Conservation (phyloP, 2,329 filamentous ascomycete genomes). For the Gremmenia infestans region DNA sequence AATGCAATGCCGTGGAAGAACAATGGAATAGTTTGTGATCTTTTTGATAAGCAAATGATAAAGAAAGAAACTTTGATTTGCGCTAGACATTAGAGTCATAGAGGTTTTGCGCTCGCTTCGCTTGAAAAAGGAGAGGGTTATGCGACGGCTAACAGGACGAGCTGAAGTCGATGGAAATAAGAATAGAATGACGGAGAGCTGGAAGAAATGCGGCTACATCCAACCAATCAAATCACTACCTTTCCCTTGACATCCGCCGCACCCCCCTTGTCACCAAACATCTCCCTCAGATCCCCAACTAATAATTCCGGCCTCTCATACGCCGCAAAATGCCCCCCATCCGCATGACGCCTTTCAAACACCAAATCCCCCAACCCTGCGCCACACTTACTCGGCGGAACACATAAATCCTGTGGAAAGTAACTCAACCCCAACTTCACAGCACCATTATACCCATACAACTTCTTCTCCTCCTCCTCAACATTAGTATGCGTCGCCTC, state of each 20-base stretch:
- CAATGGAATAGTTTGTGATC: too few species aligned
- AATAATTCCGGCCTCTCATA: slow-evolving; percentile 51
- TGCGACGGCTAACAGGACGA: too few species aligned
- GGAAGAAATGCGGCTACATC: not conserved
- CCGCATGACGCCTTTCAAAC: slow-evolving; percentile 39
- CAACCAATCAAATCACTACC: not conserved
- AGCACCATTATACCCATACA: slow-evolving; percentile 19
- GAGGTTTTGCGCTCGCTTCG: too few species aligned
- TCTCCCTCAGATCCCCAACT: slow-evolving; percentile 46
- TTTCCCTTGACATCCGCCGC: slow-evolving; percentile 31
- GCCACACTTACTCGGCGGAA: slow-evolving; percentile 50
- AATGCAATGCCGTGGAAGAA: too few species aligned
- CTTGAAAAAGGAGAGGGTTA: too few species aligned
- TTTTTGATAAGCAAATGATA: too few species aligned
- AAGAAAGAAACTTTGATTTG: too few species aligned
- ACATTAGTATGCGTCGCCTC: slow-evolving; percentile 45
- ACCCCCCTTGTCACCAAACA: slow-evolving; percentile 49
- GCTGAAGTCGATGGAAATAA: too few species aligned
- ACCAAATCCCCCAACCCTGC: slow-evolving; percentile 54
- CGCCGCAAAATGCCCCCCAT: slow-evolving; percentile 50
- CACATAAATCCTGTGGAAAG: slow-evolving; percentile 53
- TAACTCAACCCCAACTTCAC: slow-evolving; percentile 49
- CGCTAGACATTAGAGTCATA: too few species aligned
- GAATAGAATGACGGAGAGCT: too few species aligned
- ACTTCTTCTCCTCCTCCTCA: not conserved